Percentiles rank a stretch among this genome's conserved stretches.
Conservation (phyloP, 495 filamentous ascomycete genomes). For the Aspergillus biplanus region DNA sequence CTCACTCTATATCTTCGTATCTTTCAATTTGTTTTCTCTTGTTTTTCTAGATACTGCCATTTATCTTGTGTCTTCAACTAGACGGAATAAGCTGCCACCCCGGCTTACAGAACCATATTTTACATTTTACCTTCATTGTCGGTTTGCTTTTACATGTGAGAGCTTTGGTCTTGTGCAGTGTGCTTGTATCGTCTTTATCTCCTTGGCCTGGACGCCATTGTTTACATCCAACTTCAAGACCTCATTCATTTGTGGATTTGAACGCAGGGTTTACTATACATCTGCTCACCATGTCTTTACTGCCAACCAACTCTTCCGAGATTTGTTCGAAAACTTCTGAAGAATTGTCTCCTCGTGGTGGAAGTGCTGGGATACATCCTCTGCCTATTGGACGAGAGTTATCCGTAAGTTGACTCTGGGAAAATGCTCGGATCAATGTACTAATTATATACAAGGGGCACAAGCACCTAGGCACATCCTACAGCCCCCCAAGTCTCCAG, state of each 20-base stretch:
- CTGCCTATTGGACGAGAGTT: conserved; percentile 30
- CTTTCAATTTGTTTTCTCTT: conserved; percentile 3
- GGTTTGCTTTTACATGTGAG: conserved; percentile 32
- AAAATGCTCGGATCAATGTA: background rate
- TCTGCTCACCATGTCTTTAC: conserved; percentile 33
- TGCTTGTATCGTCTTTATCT: conserved; percentile 18
- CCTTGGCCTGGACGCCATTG: conserved; percentile 17
- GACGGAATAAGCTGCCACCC: conserved; percentile 13
- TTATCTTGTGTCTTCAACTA: conserved; percentile 21
- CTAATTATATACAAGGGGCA: conserved; percentile 25
- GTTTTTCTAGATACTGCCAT: conserved; percentile 32
- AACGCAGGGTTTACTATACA: conserved; percentile 7
- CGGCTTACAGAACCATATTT: conserved; percentile 24
- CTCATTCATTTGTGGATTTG: conserved; percentile 3
- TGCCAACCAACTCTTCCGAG: conserved; percentile 29
- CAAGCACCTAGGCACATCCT: conserved; percentile 34
- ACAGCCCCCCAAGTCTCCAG: conserved; percentile 37
- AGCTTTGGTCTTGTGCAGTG: conserved; percentile 31
- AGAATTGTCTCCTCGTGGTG: conserved; percentile 22
- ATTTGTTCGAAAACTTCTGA: conserved; percentile 27
- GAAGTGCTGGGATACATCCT: conserved; percentile 21
- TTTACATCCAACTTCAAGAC: conserved; percentile 8
- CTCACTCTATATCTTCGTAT: conserved; percentile 14
- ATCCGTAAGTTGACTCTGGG: conserved; percentile 31
- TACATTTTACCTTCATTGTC: conserved; percentile 24